A percentile compares a stretch with the other conserved stretches of the same genome.
Evolutionary conservation across 2,329 filamentous ascomycete genomes (phyloP).

Genomic region (Nemania serpens): DNA sequence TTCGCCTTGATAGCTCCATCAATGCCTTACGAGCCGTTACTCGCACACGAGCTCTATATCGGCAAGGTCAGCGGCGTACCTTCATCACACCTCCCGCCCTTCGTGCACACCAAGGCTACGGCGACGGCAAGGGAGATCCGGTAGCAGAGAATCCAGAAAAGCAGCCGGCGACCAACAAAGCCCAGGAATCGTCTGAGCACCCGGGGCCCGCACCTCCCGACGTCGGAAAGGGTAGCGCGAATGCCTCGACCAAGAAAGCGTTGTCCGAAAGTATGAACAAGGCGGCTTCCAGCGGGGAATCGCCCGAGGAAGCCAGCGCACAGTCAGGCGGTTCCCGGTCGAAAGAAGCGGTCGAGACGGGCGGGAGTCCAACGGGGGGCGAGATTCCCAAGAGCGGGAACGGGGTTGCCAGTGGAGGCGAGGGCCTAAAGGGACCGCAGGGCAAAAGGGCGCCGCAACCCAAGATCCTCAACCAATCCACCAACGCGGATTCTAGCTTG

Average conservation of each 20-base stretch:
- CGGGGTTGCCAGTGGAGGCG: constrained; percentile 39
- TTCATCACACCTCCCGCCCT: constrained; percentile 32
- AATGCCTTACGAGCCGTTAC: constrained; percentile 31
- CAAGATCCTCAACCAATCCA: constrained; percentile 56
- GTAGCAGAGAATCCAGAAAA: constrained; percentile 43
- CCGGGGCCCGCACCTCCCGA: constrained; percentile 48
- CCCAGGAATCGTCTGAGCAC: constrained; percentile 47
- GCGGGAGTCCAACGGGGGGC: constrained; percentile 39
- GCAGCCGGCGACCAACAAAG: constrained; percentile 41
- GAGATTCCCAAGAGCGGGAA: constrained; percentile 32
- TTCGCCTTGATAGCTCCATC: constrained; percentile 37
- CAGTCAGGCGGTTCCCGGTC: constrained; percentile 46
- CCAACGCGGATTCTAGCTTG: constrained; percentile 47
- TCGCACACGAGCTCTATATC: constrained; percentile 27
- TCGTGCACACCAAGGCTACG: constrained; percentile 43
- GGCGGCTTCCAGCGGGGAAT: constrained; percentile 27
- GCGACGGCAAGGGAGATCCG: constrained; percentile 47
- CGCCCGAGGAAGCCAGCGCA: constrained; percentile 43
- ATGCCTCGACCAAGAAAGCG: constrained; percentile 43
- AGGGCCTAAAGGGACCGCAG: constrained; percentile 41
- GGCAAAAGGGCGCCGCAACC: constrained; percentile 48
- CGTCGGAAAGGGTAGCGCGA: constrained; percentile 46
- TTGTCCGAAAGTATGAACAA: constrained; percentile 35
- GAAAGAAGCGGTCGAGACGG: constrained; percentile 48
- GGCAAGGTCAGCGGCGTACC: constrained; percentile 31